These are phyloP conservation scores for Coprinopsis strossmayeri DNA, from an alignment of 768 basidiomycete genomes.

Conservation along the genomic window DNA sequence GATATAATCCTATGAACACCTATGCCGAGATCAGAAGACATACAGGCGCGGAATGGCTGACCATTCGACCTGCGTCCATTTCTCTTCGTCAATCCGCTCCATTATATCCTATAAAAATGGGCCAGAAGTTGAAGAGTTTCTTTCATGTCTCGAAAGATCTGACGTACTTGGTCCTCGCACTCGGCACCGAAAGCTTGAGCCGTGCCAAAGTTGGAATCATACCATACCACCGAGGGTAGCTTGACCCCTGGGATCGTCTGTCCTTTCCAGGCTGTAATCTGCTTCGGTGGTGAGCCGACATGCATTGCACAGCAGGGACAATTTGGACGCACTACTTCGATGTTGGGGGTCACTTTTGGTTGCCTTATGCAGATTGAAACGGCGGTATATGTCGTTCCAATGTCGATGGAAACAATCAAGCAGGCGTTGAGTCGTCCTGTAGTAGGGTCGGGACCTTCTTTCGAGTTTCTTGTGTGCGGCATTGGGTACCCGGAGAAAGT, in stretches of 20 bases:
- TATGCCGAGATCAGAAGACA: no score
- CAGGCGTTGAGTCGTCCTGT: no score
- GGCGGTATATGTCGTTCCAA: neutral
- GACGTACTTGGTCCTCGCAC: neutral
- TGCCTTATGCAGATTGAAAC: neutral
- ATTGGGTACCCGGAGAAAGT: no score
- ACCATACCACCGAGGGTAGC: neutral
- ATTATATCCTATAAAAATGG: neutral
- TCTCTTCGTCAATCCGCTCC: neutral
- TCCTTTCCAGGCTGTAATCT: neutral
- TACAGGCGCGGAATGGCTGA: no score
- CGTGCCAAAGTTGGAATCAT: neutral
- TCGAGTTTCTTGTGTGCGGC: no score
- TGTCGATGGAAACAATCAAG: neutral
- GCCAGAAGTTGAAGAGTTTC: neutral
- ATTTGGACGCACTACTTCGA: neutral
- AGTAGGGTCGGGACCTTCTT: no score
- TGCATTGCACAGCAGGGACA: neutral
- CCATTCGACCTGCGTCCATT: neutral
- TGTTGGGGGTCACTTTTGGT: neutral
- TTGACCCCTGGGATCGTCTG: neutral
- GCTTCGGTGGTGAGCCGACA: no score
- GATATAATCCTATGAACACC: no score
- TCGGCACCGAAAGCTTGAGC: neutral
- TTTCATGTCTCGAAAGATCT: neutral